These are phyloP conservation scores for Gossypium anomalum DNA, from an alignment of 345 rosid genomes.

Conservation along the genomic window DNA sequence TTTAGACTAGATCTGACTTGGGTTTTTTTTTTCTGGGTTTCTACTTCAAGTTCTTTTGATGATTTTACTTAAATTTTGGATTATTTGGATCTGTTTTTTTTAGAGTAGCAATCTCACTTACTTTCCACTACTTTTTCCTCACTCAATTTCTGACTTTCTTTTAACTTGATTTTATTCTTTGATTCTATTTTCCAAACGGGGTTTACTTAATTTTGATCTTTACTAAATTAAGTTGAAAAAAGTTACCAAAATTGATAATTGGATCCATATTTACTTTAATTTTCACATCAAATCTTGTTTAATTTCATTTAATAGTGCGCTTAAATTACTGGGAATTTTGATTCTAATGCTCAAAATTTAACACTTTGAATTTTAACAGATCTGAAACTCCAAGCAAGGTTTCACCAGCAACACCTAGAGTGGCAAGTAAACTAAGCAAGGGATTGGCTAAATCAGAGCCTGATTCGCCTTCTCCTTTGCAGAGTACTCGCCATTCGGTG, in stretches of 20 bases:
- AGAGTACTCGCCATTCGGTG: constrained; percentile 55
- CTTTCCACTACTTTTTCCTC: background rate
- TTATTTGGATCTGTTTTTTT: constrained; percentile 17
- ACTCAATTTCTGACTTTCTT: background rate
- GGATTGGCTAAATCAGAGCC: constrained; percentile 55
- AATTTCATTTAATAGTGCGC: constrained; percentile 4
- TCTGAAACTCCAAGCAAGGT: constrained; percentile 69
- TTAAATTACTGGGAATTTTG: constrained; percentile 12
- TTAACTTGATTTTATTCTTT: constrained; percentile 1
- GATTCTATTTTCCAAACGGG: constrained; percentile 10
- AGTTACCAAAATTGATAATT: constrained; percentile 4
- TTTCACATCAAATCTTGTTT: background rate
- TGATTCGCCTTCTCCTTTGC: constrained; percentile 55
- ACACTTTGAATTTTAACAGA: constrained; percentile 41
- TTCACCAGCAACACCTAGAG: constrained; percentile 68
- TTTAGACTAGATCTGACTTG: constrained; percentile 32
- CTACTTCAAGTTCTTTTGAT: background rate
- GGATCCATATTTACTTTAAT: constrained; percentile 24
- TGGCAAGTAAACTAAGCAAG: constrained; percentile 44
- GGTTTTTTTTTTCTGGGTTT: background rate
- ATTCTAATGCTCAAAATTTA: constrained; percentile 11
- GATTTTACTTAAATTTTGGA: constrained; percentile 8
- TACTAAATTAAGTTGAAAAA: constrained; percentile 1
- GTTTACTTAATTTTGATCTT: constrained; percentile 11
- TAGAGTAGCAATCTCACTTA: no score